Conservation (phyloP, 495 filamentous ascomycete genomes). For the Podospora appendiculata region DNA sequence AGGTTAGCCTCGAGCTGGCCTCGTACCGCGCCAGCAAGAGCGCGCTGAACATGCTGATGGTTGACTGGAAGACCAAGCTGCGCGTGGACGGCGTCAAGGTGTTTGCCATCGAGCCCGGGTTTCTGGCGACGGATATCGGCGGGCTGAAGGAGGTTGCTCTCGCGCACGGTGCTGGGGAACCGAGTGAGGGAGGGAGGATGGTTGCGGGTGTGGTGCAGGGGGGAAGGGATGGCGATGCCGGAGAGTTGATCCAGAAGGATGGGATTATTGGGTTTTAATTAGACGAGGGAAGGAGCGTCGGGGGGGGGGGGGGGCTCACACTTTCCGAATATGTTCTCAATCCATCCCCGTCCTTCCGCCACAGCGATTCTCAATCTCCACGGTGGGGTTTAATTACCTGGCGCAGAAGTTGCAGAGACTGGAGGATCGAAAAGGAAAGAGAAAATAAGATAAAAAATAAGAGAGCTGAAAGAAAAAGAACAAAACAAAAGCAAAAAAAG, state of each 20-base stretch:
- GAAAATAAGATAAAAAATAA: too few relatives aligned
- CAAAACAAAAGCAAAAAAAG: too few relatives aligned
- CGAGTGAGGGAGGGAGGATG: background rate
- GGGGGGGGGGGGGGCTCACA: too few relatives aligned
- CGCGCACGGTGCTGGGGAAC: background rate
- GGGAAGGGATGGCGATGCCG: background rate
- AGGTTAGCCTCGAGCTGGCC: slow-evolving; percentile 20
- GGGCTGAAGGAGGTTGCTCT: background rate
- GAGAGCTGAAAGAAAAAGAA: too few relatives aligned
- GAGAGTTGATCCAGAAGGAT: background rate
- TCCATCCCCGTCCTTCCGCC: too few relatives aligned
- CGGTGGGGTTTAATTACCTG: too few relatives aligned
- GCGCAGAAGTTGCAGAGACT: too few relatives aligned
- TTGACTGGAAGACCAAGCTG: slow-evolving; percentile 46
- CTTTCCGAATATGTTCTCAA: too few relatives aligned
- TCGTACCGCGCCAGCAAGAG: slow-evolving; percentile 50
- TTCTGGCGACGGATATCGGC: slow-evolving; percentile 45
- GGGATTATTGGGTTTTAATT: background rate
- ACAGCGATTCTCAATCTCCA: too few relatives aligned
- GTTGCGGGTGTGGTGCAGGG: background rate
- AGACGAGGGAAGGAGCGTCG: too few relatives aligned
- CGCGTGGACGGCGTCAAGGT: slow-evolving; percentile 56
- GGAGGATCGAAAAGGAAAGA: too few relatives aligned
- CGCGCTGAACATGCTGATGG: slow-evolving; percentile 60
- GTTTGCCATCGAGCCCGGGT: slow-evolving; percentile 43